phyloP scores from a whole-genome alignment of 305 asterid species.

The Solanum chacoense region DNA sequence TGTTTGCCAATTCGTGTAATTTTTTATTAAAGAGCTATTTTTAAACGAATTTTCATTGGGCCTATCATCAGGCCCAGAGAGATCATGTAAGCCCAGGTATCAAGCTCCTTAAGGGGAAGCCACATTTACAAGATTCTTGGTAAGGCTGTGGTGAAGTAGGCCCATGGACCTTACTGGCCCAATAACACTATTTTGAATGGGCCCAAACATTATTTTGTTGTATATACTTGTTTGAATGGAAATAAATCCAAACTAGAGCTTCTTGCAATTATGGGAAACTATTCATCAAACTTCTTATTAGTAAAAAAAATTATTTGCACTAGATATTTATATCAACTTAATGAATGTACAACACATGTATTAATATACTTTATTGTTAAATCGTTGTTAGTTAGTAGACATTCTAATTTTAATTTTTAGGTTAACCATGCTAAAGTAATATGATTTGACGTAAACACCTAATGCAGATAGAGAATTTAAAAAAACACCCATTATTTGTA shows the following conservation, averaged over 20 bases:
- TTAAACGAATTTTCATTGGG: neutral
- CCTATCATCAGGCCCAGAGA: neutral
- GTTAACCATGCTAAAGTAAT: neutral
- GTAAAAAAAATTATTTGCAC: neutral
- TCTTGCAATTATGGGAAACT: neutral
- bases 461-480: too few species aligned
- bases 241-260: neutral
- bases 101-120: conserved; percentile 47
- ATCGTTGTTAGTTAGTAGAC: neutral
- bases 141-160: conserved; percentile 30
- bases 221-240: conserved; percentile 55
- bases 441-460: neutral
- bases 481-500: neutral
- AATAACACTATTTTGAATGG: conserved; percentile 33
- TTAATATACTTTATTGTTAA: neutral
- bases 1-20: neutral
- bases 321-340: neutral
- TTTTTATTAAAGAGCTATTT: too few species aligned
- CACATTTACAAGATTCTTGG: conserved; percentile 45
- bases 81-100: conserved; percentile 12
- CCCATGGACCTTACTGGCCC: neutral
- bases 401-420: neutral
- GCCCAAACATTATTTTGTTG: conserved; percentile 83
- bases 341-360: neutral
- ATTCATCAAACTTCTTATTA: neutral